Evolutionary conservation across 2,329 filamentous ascomycete species (phyloP).

Genomic region (Pezicula neosporulosa): DNA sequence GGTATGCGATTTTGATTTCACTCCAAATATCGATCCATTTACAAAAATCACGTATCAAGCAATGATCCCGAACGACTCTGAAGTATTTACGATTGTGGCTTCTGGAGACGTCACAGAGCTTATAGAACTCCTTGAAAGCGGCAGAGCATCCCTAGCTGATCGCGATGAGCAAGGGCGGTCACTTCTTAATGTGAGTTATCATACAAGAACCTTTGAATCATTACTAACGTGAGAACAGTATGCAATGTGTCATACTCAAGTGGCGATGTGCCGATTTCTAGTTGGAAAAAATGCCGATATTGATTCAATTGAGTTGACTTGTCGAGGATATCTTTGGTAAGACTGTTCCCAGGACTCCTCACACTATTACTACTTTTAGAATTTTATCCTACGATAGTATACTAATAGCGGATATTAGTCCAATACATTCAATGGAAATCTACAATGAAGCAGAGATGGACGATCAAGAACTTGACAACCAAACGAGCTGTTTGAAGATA

Average conservation of each 20-base stretch:
- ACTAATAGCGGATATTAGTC: conserved; percentile 5
- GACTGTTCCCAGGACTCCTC: not conserved
- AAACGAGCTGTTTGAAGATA: conserved; percentile 5
- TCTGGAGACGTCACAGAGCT: conserved; percentile 3
- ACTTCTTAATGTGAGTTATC: conserved; percentile 12
- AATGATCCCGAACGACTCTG: conserved; percentile 10
- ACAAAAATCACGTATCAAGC: conserved; percentile 12
- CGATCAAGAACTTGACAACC: not conserved
- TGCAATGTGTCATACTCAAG: not conserved
- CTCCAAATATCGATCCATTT: conserved; percentile 5
- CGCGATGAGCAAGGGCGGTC: conserved; percentile 7
- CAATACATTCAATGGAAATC: not conserved
- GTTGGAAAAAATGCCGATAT: conserved; percentile 8
- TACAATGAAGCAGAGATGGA: not conserved
- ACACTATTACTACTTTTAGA: not conserved
- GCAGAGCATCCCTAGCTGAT: conserved; percentile 3
- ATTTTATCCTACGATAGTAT: not conserved
- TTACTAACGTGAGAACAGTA: conserved; percentile 8
- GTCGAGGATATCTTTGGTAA: not conserved
- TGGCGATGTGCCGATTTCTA: conserved; percentile 12
- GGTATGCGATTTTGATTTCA: conserved; percentile 7
- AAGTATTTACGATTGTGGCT: conserved; percentile 5
- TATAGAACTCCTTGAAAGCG: conserved; percentile 1
- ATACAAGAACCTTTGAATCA: not conserved
- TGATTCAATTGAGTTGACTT: conserved; percentile 7